Evolutionary conservation across 805 yeast genomes (phyloP), one percentile per base, ranked within the genome.

Genomic region (Priceomyces castillae): DNA sequence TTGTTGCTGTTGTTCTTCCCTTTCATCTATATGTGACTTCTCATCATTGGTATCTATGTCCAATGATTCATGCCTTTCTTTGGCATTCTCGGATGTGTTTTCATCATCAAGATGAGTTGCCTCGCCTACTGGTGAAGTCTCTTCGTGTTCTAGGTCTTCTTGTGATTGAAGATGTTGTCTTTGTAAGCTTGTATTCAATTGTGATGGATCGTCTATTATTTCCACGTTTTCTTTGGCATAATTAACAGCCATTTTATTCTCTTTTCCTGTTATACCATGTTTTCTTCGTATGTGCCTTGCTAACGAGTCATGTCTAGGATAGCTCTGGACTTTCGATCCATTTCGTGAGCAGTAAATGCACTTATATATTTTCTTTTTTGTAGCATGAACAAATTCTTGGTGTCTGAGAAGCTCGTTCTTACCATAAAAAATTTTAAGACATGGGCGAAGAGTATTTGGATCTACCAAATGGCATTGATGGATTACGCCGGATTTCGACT

Each of bases 341-440:
- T 49, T 57, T 34, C 58, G 49, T 19, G 67, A 54, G 51, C 76
- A 71, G 43, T 68, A 71, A 10, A 64, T 56, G 51, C 76, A 71
- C 44, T 65, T 63, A 54, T 65, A 71, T 11, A 70, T 63, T 43
- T 63, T 66, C 51, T 69, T 71, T 41, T 64, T 61, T 17, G 74
- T 67, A 10, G 75, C 76, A 53, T 71, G 76, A 17, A 70, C 75
- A 55, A 69, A 70, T 47, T 71, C 76, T 47, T 71, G 74, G 52
- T 71, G 76, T 44, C 75, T 52, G 30, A 67, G 56, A 37, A 71
- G 56, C 49, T 70, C 75, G 47, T 69, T 70, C 43, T 67, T 70
- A 12, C 76, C 76, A 46, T 71, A 69, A 40, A 71, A 71, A 1
- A 69, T 63, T 51, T 69, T 70, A 28, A 61, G 51, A 46, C 76